phyloP scores from a whole-genome alignment of 1,139 yeast genomes.

The Debaryomyces sp. region DNA sequence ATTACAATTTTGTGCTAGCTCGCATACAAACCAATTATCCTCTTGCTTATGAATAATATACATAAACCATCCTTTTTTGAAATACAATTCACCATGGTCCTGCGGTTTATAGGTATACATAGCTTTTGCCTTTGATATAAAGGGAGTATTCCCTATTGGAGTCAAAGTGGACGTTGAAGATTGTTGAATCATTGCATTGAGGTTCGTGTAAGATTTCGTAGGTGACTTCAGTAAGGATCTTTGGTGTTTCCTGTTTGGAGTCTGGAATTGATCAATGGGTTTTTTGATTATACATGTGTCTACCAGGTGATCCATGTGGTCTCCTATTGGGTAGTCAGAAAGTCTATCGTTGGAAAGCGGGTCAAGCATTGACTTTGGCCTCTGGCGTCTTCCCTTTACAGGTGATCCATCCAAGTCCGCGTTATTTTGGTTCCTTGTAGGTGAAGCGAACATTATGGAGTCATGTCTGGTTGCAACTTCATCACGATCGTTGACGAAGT shows the following conservation, averaged over 20 bases:
- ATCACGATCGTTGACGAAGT: slow-evolving; percentile 36
- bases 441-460: slow-evolving; percentile 32
- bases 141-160: slow-evolving; percentile 51
- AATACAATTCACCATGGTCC: slow-evolving; percentile 76
- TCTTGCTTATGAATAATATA: slow-evolving; percentile 74
- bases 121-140: slow-evolving; percentile 64
- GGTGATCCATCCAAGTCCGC: slow-evolving; percentile 12
- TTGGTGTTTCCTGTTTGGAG: slow-evolving; percentile 11
- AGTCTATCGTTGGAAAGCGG: slow-evolving; percentile 11
- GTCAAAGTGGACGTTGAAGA: slow-evolving; percentile 21
- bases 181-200: slow-evolving; percentile 31
- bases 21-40: slow-evolving; percentile 91
- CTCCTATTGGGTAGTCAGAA: slow-evolving; percentile 7
- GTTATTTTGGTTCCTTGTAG: slow-evolving; percentile 6
- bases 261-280: slow-evolving; percentile 7
- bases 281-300: slow-evolving; percentile 19
- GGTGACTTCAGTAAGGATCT: slow-evolving; percentile 33
- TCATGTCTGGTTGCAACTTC: slow-evolving; percentile 46
- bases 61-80: slow-evolving; percentile 75
- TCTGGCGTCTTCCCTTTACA: slow-evolving; percentile 8
- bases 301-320: slow-evolving; percentile 15
- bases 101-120: slow-evolving; percentile 73
- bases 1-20: slow-evolving; percentile 58
- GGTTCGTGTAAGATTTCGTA: slow-evolving; percentile 35
- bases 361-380: slow-evolving; percentile 50